A percentile compares a stretch with the other conserved stretches of the same genome.
These are phyloP conservation scores for Rhizopogon parksii DNA, from an alignment of 1,284 basidiomycete species.

Conservation along the genomic window DNA sequence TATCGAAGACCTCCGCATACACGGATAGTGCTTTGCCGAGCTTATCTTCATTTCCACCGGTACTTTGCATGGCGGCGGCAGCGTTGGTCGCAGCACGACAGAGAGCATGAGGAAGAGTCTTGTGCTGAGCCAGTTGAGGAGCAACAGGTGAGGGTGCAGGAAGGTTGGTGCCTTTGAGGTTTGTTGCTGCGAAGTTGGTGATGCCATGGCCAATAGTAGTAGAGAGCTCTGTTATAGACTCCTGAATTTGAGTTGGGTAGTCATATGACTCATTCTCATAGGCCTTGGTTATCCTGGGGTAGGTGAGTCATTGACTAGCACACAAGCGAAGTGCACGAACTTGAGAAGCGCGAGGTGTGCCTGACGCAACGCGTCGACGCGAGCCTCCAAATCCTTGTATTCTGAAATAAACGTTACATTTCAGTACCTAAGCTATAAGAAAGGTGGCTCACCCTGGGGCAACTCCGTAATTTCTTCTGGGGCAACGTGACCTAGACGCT, in stretches of 20 bases:
- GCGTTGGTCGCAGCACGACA: conserved; percentile 74
- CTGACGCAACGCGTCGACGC: conserved; percentile 86
- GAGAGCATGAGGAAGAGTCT: conserved; percentile 94
- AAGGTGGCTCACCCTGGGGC: conserved; percentile 55
- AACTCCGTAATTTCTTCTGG: conserved; percentile 94
- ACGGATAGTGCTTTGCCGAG: conserved; percentile 72
- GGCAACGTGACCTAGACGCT: conserved; percentile 84
- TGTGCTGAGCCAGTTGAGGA: conserved; percentile 59
- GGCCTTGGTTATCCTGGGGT: conserved; percentile 69
- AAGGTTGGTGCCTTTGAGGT: conserved; percentile 86
- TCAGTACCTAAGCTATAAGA: background rate
- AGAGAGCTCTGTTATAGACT: conserved; percentile 66
- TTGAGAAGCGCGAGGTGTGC: conserved; percentile 80
- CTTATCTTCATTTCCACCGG: conserved; percentile 51
- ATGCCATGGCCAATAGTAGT: conserved; percentile 73
- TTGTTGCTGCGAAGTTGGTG: conserved; percentile 80
- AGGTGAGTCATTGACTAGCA: conserved; percentile 8
- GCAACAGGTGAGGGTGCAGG: conserved; percentile 67
- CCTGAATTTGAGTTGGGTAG: conserved; percentile 76
- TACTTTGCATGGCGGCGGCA: conserved; percentile 47
- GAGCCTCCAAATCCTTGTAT: conserved; percentile 91
- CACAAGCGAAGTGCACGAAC: conserved; percentile 28
- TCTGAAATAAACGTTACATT: conserved; percentile 44
- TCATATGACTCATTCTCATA: conserved; percentile 87
- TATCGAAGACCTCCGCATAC: conserved; percentile 84